Conservation (phyloP, 2,329 filamentous ascomycete genomes). For the Pseudogymnoascus sp. region DNA sequence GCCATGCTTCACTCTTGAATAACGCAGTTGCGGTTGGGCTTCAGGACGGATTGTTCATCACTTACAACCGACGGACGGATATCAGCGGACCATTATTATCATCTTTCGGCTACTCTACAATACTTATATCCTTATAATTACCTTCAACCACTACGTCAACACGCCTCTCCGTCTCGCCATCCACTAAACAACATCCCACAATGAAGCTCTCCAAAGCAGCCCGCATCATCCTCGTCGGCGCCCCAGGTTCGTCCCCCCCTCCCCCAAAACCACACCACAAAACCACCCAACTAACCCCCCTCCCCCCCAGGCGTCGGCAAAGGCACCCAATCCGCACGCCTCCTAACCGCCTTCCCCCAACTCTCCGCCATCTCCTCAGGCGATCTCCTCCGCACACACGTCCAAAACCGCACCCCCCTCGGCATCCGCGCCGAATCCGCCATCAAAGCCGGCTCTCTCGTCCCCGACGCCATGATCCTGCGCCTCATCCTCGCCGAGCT, state of each 20-base stretch:
- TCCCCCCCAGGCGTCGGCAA: slow-evolving; percentile 66
- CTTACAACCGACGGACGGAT: not conserved
- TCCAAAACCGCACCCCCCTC: slow-evolving; percentile 48
- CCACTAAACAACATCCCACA: slow-evolving; percentile 21
- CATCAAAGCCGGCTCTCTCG: slow-evolving; percentile 82
- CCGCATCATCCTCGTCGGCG: slow-evolving; percentile 87
- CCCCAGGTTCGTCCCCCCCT: slow-evolving; percentile 43
- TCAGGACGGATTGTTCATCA: not conserved
- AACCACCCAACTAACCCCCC: not conserved
- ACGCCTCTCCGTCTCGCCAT: not conserved
- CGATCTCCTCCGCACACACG: slow-evolving; percentile 85
- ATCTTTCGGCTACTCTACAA: not conserved
- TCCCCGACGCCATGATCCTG: slow-evolving; percentile 84
- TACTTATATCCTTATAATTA: not conserved
- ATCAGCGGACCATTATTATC: slow-evolving; percentile 1
- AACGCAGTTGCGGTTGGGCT: not conserved
- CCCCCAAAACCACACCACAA: not conserved
- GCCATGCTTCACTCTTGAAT: not conserved
- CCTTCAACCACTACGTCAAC: not conserved
- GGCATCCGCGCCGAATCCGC: slow-evolving; percentile 84
- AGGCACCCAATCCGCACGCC: slow-evolving; percentile 85
- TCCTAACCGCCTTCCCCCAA: slow-evolving; percentile 80
- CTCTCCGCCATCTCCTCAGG: slow-evolving; percentile 88
- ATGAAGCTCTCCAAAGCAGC: slow-evolving; percentile 73
- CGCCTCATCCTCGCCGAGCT: slow-evolving; percentile 88